Evolutionary conservation across 2,329 filamentous ascomycete genomes (phyloP).

Genomic region (Teratosphaeria destructans): DNA sequence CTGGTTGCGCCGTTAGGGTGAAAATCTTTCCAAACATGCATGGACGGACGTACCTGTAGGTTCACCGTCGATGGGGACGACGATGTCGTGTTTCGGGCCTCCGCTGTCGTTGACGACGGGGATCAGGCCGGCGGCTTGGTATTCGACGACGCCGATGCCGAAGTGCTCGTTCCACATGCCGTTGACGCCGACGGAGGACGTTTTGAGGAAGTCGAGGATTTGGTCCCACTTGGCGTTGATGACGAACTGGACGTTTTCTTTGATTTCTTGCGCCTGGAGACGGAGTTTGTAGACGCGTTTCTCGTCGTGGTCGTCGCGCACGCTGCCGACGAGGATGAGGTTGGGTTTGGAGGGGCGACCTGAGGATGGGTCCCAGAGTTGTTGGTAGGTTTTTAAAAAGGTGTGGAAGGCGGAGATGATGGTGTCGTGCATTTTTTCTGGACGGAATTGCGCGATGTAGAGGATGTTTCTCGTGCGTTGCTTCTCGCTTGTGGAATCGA

Average conservation of each 20-base stretch:
- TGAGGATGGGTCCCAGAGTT: slow-evolving; percentile 15
- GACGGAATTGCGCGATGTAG: slow-evolving; percentile 94
- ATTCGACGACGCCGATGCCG: slow-evolving; percentile 95
- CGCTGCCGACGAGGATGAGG: slow-evolving; percentile 79
- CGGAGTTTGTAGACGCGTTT: slow-evolving; percentile 81
- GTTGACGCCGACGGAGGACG: slow-evolving; percentile 78
- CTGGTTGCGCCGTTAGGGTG: slow-evolving; percentile 28
- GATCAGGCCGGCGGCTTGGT: slow-evolving; percentile 88
- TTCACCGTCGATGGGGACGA: slow-evolving; percentile 65
- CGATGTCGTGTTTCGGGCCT: slow-evolving; percentile 88
- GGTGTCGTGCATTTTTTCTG: slow-evolving; percentile 90
- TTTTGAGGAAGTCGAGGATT: slow-evolving; percentile 68
- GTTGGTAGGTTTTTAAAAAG: slow-evolving; percentile 52
- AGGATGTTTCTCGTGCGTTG: slow-evolving; percentile 62
- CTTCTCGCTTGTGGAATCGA: slow-evolving; percentile 54
- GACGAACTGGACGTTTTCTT: slow-evolving; percentile 75
- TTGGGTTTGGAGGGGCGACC: slow-evolving; percentile 35
- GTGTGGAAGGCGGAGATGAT: slow-evolving; percentile 75
- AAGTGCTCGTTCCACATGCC: slow-evolving; percentile 99
- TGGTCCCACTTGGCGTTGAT: slow-evolving; percentile 83
- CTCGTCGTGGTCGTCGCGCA: slow-evolving; percentile 72
- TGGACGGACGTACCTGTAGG: slow-evolving; percentile 53
- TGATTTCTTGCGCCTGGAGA: slow-evolving; percentile 73
- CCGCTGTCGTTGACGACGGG: slow-evolving; percentile 88
- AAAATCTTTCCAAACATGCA: no score